Evolutionary conservation across 495 filamentous ascomycete genomes (phyloP), one percentile per base, ranked within the genome.

Genomic region (Aspergillus campestris): DNA sequence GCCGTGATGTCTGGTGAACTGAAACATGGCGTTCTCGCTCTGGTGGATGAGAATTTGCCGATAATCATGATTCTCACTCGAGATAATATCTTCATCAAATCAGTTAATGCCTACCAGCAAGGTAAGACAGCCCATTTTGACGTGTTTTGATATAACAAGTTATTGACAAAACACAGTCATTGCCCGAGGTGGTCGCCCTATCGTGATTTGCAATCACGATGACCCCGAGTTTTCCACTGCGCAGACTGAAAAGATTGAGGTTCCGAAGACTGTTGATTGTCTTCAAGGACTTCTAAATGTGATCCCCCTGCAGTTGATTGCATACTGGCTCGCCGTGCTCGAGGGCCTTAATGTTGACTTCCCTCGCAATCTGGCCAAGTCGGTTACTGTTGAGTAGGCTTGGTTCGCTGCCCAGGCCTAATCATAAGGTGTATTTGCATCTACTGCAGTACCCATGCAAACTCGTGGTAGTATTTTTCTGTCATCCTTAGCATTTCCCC

Each of bases 31-130:
- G 92, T 98, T 44, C 74, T 98, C 59, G 92, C 92, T 38, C 77
- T 98, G 47, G 92, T 98, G 36, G 92, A 98, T 59, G 92, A 97
- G 76, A 89, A 94, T 65, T 78, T 98, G 28, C 92, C 92, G 45
- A 98, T 98, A 65, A 95, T 98, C 72, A 98, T 98, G 92, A 96
- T 98, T 55, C 73, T 98, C 31, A 98, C 92, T 18, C 83, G 94
- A 41, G 92, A 98, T 65, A 77, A 88, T 48, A 81, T 98, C 59
- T 98, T 97, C 71, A 82, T 82, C 63, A 98, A 98, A 71, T 96
- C 91, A 8, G 73, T 98, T 49, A 98, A 98, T 63, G 92, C 92
- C 55, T 98, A 97, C 62, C 92, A 98, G 71, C 92, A 98, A 75
- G 84, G 87, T 89, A 72, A 61, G 78, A 70, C 29, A 9, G 11